Evolutionary conservation across 163 green algal species (phyloP).

Genomic region (Smithsoniella earleae): DNA sequence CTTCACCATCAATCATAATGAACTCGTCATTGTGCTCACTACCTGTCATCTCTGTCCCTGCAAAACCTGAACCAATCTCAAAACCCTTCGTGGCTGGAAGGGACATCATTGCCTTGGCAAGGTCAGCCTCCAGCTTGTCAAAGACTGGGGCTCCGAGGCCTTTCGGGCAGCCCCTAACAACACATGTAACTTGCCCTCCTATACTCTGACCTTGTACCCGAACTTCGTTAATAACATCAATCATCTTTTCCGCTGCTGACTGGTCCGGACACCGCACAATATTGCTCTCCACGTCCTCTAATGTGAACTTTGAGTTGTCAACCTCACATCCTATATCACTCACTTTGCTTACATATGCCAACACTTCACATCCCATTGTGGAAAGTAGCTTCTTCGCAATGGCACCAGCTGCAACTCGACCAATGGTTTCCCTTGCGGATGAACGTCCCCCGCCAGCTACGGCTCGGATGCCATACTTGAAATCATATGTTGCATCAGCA

Average conservation of each 20-base stretch:
- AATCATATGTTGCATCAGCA: slow-evolving; percentile 97
- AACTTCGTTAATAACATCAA: slow-evolving; percentile 89
- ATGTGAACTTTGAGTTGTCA: slow-evolving; percentile 69
- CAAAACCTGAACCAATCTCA: slow-evolving; percentile 95
- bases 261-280: slow-evolving; percentile 92
- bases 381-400: slow-evolving; percentile 97
- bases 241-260: slow-evolving; percentile 79
- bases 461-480: slow-evolving; percentile 97
- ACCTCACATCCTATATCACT: slow-evolving; percentile 70
- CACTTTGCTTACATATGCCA: slow-evolving; percentile 87
- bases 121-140: slow-evolving; percentile 96
- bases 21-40: slow-evolving; percentile 97
- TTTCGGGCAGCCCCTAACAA: slow-evolving; percentile 74
- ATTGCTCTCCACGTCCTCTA: slow-evolving; percentile 89
- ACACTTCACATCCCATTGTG: slow-evolving; percentile 62
- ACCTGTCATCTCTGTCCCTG: slow-evolving; percentile 69
- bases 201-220: slow-evolving; percentile 81
- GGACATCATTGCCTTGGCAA: slow-evolving; percentile 89
- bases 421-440: slow-evolving; percentile 93
- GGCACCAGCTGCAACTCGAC: slow-evolving; percentile 87
- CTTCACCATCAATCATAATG: slow-evolving; percentile 63
- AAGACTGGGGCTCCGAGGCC: slow-evolving; percentile 91
- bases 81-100: slow-evolving; percentile 91
- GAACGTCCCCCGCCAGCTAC: slow-evolving; percentile 87
- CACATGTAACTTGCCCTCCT: slow-evolving; percentile 91